These are phyloP conservation scores for Aspergillus conjunctus DNA, from an alignment of 495 filamentous ascomycete species.

Conservation along the genomic window DNA sequence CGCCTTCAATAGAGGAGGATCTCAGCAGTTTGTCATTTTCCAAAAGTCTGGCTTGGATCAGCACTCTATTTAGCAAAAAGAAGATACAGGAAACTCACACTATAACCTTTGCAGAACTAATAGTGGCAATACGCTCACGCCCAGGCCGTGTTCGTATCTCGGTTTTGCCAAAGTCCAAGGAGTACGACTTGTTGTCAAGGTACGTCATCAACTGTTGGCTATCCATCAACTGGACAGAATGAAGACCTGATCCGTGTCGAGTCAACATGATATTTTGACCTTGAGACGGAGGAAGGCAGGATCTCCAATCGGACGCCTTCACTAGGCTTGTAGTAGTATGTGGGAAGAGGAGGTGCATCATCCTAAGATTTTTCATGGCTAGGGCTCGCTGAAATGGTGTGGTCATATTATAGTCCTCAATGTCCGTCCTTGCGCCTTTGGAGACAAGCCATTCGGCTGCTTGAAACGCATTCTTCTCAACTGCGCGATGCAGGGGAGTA, in stretches of 20 bases:
- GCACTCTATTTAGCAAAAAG: neutral
- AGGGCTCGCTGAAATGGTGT: neutral
- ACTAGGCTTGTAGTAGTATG: neutral
- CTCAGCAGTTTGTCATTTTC: conserved; percentile 1
- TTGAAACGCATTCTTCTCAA: neutral
- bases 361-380: neutral
- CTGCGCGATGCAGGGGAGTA: conserved; percentile 1
- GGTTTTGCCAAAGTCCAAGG: conserved; percentile 7
- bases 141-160: neutral
- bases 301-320: conserved; percentile 7
- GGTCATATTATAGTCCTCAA: conserved; percentile 2
- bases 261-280: conserved; percentile 6
- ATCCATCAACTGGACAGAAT: neutral
- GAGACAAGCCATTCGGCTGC: neutral
- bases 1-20: neutral
- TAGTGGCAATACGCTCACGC: conserved; percentile 1
- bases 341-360: conserved; percentile 3
- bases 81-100: neutral
- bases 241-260: neutral
- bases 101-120: conserved; percentile 2
- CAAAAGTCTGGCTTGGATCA: neutral
- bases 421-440: neutral
- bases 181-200: neutral
- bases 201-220: neutral
- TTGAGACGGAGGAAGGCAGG: neutral